phyloP scores from a whole-genome alignment of 2,329 filamentous ascomycete species.

The Gremmenia infestans region DNA sequence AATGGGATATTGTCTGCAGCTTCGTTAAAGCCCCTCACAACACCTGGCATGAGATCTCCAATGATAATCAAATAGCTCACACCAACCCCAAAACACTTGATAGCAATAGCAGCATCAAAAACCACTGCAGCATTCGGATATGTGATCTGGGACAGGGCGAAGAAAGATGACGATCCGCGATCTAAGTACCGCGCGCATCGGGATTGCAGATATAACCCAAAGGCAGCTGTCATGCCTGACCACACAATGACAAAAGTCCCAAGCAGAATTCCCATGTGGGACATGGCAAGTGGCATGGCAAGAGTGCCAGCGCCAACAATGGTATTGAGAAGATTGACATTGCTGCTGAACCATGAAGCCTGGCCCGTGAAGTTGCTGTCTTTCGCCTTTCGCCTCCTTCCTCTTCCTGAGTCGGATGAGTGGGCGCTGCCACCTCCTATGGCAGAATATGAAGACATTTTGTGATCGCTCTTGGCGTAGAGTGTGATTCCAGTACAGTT shows the following conservation, averaged over 20 bases:
- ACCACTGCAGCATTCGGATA: slow-evolving; percentile 94
- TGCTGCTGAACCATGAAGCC: slow-evolving; percentile 84
- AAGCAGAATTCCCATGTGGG: slow-evolving; percentile 88
- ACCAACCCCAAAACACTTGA: slow-evolving; percentile 97
- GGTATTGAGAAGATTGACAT: slow-evolving; percentile 94
- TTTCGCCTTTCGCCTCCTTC: slow-evolving; percentile 49
- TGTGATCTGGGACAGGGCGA: slow-evolving; percentile 92
- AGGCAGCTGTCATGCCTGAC: slow-evolving; percentile 83
- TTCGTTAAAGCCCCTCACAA: slow-evolving; percentile 74
- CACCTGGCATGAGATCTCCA: slow-evolving; percentile 95
- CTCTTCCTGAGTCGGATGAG: slow-evolving; percentile 22
- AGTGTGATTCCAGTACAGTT: not conserved
- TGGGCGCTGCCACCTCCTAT: slow-evolving; percentile 20
- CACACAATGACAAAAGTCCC: slow-evolving; percentile 82
- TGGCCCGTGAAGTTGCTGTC: slow-evolving; percentile 64
- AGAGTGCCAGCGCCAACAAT: slow-evolving; percentile 94
- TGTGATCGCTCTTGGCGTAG: not conserved
- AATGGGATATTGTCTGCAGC: slow-evolving; percentile 62
- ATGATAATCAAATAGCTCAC: slow-evolving; percentile 99
- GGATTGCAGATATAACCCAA: slow-evolving; percentile 91
- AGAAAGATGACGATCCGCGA: slow-evolving; percentile 83
- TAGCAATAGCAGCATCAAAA: slow-evolving; percentile 91
- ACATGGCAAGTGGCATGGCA: slow-evolving; percentile 76
- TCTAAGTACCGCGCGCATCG: slow-evolving; percentile 92
- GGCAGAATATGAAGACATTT: slow-evolving; percentile 28